Evolutionary conservation across 2,329 filamentous ascomycete species (phyloP).

Genomic region (Raffaelea ambrosiae): DNA sequence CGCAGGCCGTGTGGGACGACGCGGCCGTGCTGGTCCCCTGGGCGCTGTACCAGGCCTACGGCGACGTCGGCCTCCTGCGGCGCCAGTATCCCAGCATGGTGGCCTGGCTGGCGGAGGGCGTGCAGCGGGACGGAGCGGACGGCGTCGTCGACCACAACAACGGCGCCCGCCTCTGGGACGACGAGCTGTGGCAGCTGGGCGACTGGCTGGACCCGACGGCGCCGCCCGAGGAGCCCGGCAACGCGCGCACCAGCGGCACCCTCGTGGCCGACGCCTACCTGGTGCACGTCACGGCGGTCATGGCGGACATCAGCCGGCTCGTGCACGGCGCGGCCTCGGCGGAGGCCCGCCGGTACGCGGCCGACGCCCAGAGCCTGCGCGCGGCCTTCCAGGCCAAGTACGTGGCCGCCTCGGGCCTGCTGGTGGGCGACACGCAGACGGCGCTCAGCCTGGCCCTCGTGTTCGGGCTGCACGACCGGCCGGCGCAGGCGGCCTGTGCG

Average conservation of each 20-base stretch:
- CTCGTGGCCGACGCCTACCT: conserved; percentile 30
- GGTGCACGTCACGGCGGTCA: conserved; percentile 21
- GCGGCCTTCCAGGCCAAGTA: conserved; percentile 19
- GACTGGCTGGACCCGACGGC: conserved; percentile 33
- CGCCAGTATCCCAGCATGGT: conserved; percentile 19
- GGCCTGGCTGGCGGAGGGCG: conserved; percentile 17
- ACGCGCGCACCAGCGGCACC: conserved; percentile 22
- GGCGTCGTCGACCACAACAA: too few relatives aligned
- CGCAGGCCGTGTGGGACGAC: conserved; percentile 20
- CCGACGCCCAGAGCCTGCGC: conserved; percentile 14
- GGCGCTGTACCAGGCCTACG: conserved; percentile 19
- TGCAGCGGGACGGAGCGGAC: conserved; percentile 16
- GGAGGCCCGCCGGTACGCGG: conserved; percentile 12
- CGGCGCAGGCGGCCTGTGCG: not conserved
- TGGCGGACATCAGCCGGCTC: conserved; percentile 16
- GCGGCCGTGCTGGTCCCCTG: conserved; percentile 20
- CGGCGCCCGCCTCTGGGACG: conserved; percentile 28
- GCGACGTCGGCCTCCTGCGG: conserved; percentile 20
- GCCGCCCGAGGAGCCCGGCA: conserved; percentile 22
- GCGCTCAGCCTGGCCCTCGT: conserved; percentile 18
- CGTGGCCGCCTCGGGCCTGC: conserved; percentile 11
- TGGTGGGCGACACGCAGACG: conserved; percentile 20
- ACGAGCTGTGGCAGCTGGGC: conserved; percentile 22
- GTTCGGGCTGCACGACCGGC: conserved; percentile 15
- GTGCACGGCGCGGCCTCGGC: conserved; percentile 11